phyloP scores from a whole-genome alignment of 768 basidiomycete genomes.

The Phylloporus arenicola region DNA sequence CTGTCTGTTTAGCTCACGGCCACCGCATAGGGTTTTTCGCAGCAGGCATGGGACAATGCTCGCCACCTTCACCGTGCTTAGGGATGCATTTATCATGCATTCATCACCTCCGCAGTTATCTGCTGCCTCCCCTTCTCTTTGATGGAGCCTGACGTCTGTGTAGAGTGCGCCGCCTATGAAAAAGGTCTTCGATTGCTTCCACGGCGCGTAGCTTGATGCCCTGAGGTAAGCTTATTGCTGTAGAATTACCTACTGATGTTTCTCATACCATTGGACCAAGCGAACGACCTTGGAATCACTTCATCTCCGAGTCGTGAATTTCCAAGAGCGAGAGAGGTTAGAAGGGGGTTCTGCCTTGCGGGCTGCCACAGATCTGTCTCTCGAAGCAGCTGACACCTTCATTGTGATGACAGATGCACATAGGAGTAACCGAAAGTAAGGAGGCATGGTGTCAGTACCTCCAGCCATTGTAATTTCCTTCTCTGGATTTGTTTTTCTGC shows the following conservation, averaged over 20 bases:
- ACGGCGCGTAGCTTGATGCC: conserved; percentile 22
- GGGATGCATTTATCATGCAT: conserved; percentile 2
- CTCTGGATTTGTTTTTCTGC: conserved; percentile 9
- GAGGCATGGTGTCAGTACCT: conserved; percentile 9
- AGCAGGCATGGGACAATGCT: conserved; percentile 6
- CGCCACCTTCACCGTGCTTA: conserved; percentile 2
- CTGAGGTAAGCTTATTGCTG: conserved; percentile 6
- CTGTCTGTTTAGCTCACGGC: conserved; percentile 8
- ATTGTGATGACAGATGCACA: conserved; percentile 13
- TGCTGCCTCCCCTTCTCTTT: conserved; percentile 7
- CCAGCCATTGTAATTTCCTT: conserved; percentile 10
- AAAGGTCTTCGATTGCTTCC: conserved; percentile 18
- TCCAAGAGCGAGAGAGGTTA: conserved; percentile 10
- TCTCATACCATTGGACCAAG: conserved; percentile 4
- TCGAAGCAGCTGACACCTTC: conserved; percentile 5
- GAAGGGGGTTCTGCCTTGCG: conserved; percentile 11
- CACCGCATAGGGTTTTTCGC: conserved; percentile 3
- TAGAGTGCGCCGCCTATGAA: conserved; percentile 9
- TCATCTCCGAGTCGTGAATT: conserved; percentile 24
- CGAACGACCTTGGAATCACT: conserved; percentile 1
- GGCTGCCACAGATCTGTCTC: conserved; percentile 16
- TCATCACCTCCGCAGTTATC: conserved; percentile 9
- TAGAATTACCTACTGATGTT: conserved; percentile 9
- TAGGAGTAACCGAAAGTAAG: conserved; percentile 9
- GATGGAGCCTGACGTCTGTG: conserved; percentile 11